Evolutionary conservation across 352 stramenopile genomes (phyloP), one percentile per base, ranked within the genome.

Genomic region (Globisporangium echinulatum): DNA sequence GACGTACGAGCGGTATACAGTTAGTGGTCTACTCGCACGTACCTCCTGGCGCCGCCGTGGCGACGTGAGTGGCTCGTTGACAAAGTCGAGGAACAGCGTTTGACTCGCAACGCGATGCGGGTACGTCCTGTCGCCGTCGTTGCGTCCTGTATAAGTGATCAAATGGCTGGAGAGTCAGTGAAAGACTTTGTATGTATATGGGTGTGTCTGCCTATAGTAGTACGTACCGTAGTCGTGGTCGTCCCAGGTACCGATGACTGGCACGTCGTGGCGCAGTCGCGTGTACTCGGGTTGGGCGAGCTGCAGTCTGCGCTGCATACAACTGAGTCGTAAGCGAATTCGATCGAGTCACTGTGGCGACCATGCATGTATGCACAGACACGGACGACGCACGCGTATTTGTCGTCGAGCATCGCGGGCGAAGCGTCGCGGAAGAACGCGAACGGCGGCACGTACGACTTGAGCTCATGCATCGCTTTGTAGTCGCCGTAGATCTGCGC

Each of bases 221-320:
- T 17, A 36, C 15, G 90, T 88, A 17, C 88, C 88, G 55, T 90
- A 97, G 65, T 97, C 88, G 61, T 96, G 87, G 69, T 97, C 88
- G 63, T 97, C 83, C 85, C 85, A 94, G 58, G 90, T 88, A n/a
- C 79, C 85, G 49, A 94, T 90, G 48, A 92, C 75, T 8, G 85
- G 85, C 53, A 77, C 88, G 47, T 49, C 71, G 43, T 70, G 71
- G 7, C 72, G 69, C 38, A 94, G 85, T 52, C 65, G 52, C 8
- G 57, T 64, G 67, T 94, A 94, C 54, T 88, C 77, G 5, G 79
- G 68, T 57, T 92, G 83, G 4, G 69, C 68, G 37, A 82, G 46
- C 59, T 87, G 68, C 38, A 82, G 86, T 11, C 84, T 93, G 40
- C 49, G 40, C 25, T 33, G 25, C 25, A 62, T 15, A 59, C 6